Conservation (phyloP, 768 basidiomycete species). For the Hemileccinum impolitum region DNA sequence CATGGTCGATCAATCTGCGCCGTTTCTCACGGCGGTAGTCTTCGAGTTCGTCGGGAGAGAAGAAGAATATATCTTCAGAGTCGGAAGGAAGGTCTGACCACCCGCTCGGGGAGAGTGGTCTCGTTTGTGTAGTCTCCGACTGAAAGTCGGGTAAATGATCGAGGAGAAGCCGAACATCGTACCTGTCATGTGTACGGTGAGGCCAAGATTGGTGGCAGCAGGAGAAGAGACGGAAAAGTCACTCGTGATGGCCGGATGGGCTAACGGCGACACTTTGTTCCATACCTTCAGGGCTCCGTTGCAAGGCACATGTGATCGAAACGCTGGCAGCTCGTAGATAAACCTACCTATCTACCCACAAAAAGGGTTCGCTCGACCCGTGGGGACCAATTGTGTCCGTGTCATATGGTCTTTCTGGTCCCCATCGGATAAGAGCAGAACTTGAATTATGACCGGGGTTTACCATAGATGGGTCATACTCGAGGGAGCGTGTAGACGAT, state of each 20-base stretch:
- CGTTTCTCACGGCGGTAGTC: conserved; percentile 70
- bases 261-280: conserved; percentile 4
- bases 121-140: neutral
- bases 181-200: conserved; percentile 45
- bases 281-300: conserved; percentile 7
- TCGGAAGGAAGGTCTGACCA: conserved; percentile 89
- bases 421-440: conserved; percentile 37
- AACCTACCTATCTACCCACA: conserved; percentile 87
- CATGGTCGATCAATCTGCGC: conserved; percentile 53
- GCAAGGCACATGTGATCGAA: conserved; percentile 5
- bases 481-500: conserved; percentile 34
- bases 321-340: conserved; percentile 19
- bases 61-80: conserved; percentile 80
- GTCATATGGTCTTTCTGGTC: conserved; percentile 11
- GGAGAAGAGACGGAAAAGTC: conserved; percentile 18
- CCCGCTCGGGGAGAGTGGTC: conserved; percentile 50
- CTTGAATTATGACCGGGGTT: conserved; percentile 15
- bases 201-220: conserved; percentile 10
- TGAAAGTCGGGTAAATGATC: conserved; percentile 40
- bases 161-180: conserved; percentile 75
- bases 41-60: conserved; percentile 61
- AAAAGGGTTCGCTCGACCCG: conserved; percentile 4
- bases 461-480: conserved; percentile 19
- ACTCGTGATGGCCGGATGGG: conserved; percentile 3
- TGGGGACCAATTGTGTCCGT: conserved; percentile 1